Percentiles rank a stretch among this genome's conserved stretches.
Conservation (phyloP, 345 rosid species). For the Lepidium aucheri region DNA sequence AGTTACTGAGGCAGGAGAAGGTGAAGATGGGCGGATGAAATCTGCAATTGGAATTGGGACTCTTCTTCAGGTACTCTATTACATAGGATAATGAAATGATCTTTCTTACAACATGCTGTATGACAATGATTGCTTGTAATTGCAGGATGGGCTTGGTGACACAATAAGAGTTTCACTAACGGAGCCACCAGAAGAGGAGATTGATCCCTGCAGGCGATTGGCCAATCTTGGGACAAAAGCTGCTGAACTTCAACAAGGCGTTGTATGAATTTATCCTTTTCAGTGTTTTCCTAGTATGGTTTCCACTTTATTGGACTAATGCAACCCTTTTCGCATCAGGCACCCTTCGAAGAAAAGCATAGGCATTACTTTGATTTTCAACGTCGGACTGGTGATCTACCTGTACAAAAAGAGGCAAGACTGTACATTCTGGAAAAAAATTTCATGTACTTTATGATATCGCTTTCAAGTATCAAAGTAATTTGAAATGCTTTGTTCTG, state of each 20-base stretch:
- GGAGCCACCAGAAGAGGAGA: constrained; percentile 93
- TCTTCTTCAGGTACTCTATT: constrained; percentile 67
- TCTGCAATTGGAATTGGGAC: constrained; percentile 98
- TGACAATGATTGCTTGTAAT: not conserved
- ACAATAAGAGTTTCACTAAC: constrained; percentile 95
- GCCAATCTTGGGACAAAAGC: constrained; percentile 89
- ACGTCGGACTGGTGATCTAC: constrained; percentile 82
- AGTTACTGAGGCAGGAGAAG: constrained; percentile 99
- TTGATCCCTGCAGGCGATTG: constrained; percentile 89
- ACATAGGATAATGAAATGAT: not conserved
- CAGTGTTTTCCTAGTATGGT: not conserved
- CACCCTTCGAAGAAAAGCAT: constrained; percentile 95
- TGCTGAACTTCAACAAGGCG: constrained; percentile 80
- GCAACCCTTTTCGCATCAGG: constrained; percentile 32
- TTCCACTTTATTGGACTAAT: not conserved
- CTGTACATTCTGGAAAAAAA: not conserved
- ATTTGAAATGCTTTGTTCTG: not conserved
- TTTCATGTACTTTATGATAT: not conserved
- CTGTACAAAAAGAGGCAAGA: constrained; percentile 81
- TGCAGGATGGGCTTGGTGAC: constrained; percentile 97
- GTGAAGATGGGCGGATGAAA: constrained; percentile 99
- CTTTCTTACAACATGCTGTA: not conserved
- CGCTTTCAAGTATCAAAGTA: not conserved
- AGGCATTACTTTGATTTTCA: constrained; percentile 87
- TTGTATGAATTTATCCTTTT: constrained; percentile 53